Conservation (phyloP, 2,329 filamentous ascomycete species). For the Cercospora nicotianae region DNA sequence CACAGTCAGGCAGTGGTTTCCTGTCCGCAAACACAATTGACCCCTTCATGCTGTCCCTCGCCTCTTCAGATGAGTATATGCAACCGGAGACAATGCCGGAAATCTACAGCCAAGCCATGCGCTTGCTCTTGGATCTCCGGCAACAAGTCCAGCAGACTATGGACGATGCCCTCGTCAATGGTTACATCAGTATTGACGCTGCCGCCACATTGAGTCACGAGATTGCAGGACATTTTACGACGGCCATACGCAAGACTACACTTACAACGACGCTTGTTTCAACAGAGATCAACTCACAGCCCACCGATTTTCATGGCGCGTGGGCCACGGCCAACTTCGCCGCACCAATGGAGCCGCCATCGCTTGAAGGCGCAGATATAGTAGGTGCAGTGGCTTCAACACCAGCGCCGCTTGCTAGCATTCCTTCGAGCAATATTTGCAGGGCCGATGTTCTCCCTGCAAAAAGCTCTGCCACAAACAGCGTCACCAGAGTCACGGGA, state of each 20-base stretch:
- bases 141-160: neutral
- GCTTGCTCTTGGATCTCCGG: neutral
- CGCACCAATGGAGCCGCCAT: neutral
- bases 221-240: neutral
- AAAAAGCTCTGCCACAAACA: neutral
- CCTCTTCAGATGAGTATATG: neutral
- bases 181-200: neutral
- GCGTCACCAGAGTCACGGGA: neutral
- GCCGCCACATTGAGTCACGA: neutral
- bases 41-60: neutral
- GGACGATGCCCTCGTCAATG: neutral
- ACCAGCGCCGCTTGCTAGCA: conserved; percentile 2
- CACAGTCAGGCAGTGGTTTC: neutral
- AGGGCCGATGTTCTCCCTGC: conserved; percentile 7
- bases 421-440: neutral
- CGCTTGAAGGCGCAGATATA: neutral
- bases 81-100: neutral
- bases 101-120: neutral
- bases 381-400: neutral
- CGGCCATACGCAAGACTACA: neutral
- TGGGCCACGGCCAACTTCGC: neutral
- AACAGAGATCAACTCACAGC: neutral
- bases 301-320: neutral
- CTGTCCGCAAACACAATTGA: neutral
- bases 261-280: neutral